Conservation (phyloP, 441 rosid species). For the Pelargonium australe region DNA sequence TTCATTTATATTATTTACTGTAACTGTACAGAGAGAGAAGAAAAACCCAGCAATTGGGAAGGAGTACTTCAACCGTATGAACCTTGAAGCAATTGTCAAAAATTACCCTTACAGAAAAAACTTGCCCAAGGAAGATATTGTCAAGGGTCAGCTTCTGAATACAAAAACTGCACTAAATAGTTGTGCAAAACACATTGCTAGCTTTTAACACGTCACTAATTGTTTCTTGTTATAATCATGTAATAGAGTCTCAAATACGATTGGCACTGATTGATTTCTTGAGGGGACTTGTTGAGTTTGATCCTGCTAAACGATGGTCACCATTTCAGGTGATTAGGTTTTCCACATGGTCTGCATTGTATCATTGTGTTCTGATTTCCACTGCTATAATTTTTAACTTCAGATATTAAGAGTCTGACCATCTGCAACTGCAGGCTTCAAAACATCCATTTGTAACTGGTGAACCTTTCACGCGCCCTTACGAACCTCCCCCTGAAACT, state of each 20-base stretch:
- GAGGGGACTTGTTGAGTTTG: conserved; percentile 97
- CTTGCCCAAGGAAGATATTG: conserved; percentile 68
- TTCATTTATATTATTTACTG: conserved; percentile 19
- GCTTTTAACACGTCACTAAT: conserved; percentile 20
- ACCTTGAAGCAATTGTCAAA: conserved; percentile 86
- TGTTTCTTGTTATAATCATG: conserved; percentile 18
- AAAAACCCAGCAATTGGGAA: conserved; percentile 85
- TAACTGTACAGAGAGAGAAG: conserved; percentile 70
- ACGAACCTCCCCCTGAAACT: conserved; percentile 74
- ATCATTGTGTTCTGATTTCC: conserved; percentile 2
- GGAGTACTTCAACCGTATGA: conserved; percentile 88
- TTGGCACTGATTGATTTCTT: conserved; percentile 93
- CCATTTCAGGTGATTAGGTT: conserved; percentile 78
- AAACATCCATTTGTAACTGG: conserved; percentile 98
- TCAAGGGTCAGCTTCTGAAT: conserved; percentile 53
- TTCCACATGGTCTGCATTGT: conserved; percentile 14
- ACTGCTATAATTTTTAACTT: conserved; percentile 14
- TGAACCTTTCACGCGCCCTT: conserved; percentile 93
- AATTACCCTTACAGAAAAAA: conserved; percentile 83
- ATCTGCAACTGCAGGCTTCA: conserved; percentile 68
- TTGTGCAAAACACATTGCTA: conserved; percentile 9
- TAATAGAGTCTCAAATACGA: conserved; percentile 78
- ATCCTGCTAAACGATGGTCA: conserved; percentile 99
- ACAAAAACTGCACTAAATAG: conserved; percentile 6
- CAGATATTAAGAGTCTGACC: conserved; percentile 15